Evolutionary conservation across 2,329 filamentous ascomycete genomes (phyloP), one percentile per base, ranked within the genome.

Genomic region (Fusarium sp.): DNA sequence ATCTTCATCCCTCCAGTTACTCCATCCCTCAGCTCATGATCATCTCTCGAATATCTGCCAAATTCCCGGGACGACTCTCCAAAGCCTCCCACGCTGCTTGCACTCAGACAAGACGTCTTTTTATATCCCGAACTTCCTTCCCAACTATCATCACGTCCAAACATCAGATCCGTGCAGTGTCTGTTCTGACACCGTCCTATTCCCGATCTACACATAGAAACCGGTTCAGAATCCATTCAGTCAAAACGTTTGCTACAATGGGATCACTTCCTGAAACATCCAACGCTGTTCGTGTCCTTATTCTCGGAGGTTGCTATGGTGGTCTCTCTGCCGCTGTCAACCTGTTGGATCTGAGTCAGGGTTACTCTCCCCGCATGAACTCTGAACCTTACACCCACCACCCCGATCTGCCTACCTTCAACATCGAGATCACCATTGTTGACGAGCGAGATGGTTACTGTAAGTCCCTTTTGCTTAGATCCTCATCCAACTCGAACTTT

Each of bases 361-460:
- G 90, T 20, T 80, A 83, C 64, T 76, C 79, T 10, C 82, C 86
- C n/a, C 85, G 89, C 44, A 78, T 80, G 76, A 77, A 77, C 49
- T 77, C 74, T 22, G 72, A 78, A 34, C 74, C 74, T n/a, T 82
- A 82, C 57, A 61, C 67, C 45, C 80, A 85, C 75, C 72, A 84
- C 72, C 70, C 80, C 69, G 75, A 80, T 30, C 76, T 82, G 22
- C 81, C 83, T 46, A 83, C 82, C 25, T 82, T 91, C 46, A 84
- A 87, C 2, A 79, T 93, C 16, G 86, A 93, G 40, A 89, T 94
- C 53, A 94, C 91, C 24, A 85, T 94, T 24, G 88, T 93, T 25
- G 92, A 94, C 74, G 91, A 94, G 78, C 84, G 91, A n/a, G 92
- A 94, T 82, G 92, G 92, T n/a, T 94, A 89, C 78, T 94, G 92